Percentiles rank a stretch among this genome's conserved stretches.
Conservation (phyloP, 257 asterid species). For the Solanum pinnatisectum region DNA sequence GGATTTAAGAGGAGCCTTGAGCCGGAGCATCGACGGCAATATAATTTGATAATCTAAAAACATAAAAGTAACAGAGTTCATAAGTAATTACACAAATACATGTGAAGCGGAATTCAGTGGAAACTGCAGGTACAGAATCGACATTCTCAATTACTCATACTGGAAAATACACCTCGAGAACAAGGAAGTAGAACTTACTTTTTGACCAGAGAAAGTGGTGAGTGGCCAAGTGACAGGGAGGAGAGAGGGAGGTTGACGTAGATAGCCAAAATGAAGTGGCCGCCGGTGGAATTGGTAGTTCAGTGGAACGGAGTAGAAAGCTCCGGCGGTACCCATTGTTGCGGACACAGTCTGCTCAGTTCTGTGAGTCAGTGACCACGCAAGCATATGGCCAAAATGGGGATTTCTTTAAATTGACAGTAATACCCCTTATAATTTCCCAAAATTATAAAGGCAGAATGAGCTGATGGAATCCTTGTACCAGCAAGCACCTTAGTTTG, state of each 20-base stretch:
- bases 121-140: not conserved
- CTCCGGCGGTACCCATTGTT: not conserved
- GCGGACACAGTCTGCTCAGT: not conserved
- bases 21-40: conserved; percentile 10
- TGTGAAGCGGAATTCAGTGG: not conserved
- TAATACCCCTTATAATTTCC: not conserved
- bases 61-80: not conserved
- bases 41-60: not conserved
- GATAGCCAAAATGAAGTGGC: not conserved
- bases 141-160: not conserved
- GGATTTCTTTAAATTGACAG: not conserved
- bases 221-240: not conserved
- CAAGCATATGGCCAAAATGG: not conserved
- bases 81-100: not conserved
- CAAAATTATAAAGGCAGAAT: not conserved
- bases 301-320: not conserved
- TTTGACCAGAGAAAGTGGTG: not conserved
- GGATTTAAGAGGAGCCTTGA: conserved; percentile 28
- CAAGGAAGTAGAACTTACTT: not conserved
- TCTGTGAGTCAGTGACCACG: not conserved
- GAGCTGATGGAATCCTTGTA: too few relatives aligned
- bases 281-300: not conserved
- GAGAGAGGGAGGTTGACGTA: not conserved
- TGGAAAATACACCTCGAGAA: not conserved
- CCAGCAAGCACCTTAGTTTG: too few relatives aligned